Conservation (phyloP, 257 asterid genomes). For the Primulina eburnea region DNA sequence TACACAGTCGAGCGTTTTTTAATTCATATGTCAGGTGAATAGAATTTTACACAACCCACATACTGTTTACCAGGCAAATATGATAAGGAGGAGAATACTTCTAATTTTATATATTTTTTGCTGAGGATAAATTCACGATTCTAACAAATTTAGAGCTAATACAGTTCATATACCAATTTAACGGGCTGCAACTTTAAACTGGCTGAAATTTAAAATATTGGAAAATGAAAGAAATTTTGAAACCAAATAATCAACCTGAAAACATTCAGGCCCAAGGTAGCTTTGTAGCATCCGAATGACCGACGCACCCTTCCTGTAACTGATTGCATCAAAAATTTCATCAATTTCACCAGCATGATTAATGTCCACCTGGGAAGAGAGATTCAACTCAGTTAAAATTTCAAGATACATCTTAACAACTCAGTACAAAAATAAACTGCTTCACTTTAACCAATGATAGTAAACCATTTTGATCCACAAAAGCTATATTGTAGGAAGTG, state of each 20-base stretch:
- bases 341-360: constrained; percentile 89
- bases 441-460: neutral
- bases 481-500: neutral
- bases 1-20: neutral
- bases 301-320: constrained; percentile 95
- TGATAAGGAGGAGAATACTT: neutral
- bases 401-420: constrained; percentile 9
- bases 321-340: constrained; percentile 93
- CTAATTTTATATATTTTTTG: neutral
- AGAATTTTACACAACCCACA: neutral
- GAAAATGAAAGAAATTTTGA: neutral
- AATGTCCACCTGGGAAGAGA: constrained; percentile 68
- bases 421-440: constrained; percentile 5
- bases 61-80: constrained; percentile 15
- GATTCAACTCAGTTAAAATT: constrained; percentile 19
- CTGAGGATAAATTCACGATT: constrained; percentile 8
- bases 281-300: constrained; percentile 92
- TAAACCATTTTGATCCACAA: neutral
- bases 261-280: constrained; percentile 85
- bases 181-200: neutral
- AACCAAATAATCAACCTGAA: constrained; percentile 55
- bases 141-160: constrained; percentile 3
- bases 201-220: constrained; percentile 11
- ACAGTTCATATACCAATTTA: neutral
- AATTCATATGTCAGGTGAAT: neutral